phyloP scores from a whole-genome alignment of 2,329 filamentous ascomycete genomes.

The Scedosporium aurantiacum region DNA sequence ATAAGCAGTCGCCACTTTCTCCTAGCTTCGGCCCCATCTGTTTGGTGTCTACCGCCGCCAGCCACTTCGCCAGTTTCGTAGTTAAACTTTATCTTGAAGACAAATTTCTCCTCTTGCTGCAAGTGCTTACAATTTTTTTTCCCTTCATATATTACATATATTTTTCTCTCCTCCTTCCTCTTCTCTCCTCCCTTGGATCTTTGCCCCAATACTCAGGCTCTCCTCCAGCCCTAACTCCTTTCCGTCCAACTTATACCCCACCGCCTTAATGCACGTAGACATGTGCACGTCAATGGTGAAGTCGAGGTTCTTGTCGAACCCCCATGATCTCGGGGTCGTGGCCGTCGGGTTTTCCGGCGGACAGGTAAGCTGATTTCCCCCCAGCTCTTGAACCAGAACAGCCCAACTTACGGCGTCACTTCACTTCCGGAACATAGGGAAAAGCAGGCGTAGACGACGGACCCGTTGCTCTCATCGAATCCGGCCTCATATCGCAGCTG shows the following conservation, averaged over 20 bases:
- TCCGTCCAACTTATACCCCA: not conserved
- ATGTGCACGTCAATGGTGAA: slow-evolving; percentile 44
- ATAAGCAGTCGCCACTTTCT: not conserved
- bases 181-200: not conserved
- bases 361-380: slow-evolving; percentile 50
- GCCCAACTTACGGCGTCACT: slow-evolving; percentile 8
- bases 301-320: slow-evolving; percentile 68
- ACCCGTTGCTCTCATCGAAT: slow-evolving; percentile 77
- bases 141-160: not conserved
- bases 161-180: not conserved
- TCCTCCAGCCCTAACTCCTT: not conserved
- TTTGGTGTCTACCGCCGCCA: too few species aligned
- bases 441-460: slow-evolving; percentile 88
- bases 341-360: slow-evolving; percentile 95
- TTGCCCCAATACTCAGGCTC: not conserved
- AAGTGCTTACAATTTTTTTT: not conserved
- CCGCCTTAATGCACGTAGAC: not conserved
- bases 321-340: slow-evolving; percentile 77
- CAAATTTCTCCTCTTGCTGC: not conserved
- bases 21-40: not conserved
- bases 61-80: too few species aligned
- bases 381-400: not conserved
- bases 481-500: slow-evolving; percentile 76
- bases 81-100: too few species aligned
- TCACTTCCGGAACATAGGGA: slow-evolving; percentile 39